Conservation (phyloP, 139 green algal genomes). For the Coelastrella sp. region DNA sequence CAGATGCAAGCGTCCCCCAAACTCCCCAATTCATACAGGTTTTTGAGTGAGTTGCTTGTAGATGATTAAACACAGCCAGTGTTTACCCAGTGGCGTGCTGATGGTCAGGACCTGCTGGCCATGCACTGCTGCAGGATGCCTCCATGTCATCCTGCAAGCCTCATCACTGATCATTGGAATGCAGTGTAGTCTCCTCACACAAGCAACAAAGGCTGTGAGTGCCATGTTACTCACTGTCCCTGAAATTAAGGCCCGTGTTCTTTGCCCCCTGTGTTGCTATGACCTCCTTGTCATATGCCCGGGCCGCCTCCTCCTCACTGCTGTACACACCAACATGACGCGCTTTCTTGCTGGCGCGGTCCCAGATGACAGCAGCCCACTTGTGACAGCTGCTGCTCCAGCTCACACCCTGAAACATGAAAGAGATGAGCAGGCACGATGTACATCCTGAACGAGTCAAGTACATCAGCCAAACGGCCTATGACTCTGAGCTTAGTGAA, state of each 20-base stretch:
- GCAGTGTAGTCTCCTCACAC: neutral
- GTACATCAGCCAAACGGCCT: no score
- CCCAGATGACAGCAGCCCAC: slow-evolving; percentile 72
- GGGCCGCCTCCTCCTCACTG: slow-evolving; percentile 69
- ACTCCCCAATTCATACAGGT: neutral
- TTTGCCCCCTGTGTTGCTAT: slow-evolving; percentile 62
- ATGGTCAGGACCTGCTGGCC: neutral
- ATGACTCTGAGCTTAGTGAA: no score
- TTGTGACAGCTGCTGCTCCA: slow-evolving; percentile 66
- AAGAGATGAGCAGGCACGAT: neutral
- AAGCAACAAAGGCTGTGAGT: neutral
- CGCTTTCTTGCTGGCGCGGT: slow-evolving; percentile 64
- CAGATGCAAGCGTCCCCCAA: neutral
- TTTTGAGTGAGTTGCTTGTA: no score
- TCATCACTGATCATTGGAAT: neutral
- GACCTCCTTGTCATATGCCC: slow-evolving; percentile 73
- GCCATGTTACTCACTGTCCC: slow-evolving; percentile 50
- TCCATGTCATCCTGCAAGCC: neutral
- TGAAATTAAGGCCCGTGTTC: slow-evolving; percentile 70
- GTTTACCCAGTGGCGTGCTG: neutral
- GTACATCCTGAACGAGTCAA: no score
- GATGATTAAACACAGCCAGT: no score
- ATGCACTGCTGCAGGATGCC: neutral
- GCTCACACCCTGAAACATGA: slow-evolving; percentile 55
- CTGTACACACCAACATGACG: slow-evolving; percentile 78